phyloP scores from a whole-genome alignment of 768 basidiomycete genomes.

The Mycena olivaceomarginata region DNA sequence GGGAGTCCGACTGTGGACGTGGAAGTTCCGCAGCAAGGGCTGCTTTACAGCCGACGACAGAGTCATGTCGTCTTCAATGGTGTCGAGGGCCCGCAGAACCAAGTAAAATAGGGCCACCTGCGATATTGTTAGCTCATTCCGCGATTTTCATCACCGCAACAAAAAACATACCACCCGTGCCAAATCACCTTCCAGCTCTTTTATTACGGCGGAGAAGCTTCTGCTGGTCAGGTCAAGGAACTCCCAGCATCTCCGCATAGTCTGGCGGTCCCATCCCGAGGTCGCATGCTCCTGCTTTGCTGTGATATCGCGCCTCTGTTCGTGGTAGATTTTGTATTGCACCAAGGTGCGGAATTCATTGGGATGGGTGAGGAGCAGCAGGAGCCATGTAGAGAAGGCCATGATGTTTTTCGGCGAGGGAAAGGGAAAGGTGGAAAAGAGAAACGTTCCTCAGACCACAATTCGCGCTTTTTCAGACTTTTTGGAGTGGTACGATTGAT shows the following conservation, averaged over 20 bases:
- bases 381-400: slow-evolving; percentile 77
- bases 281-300: slow-evolving; percentile 82
- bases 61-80: slow-evolving; percentile 99
- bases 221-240: slow-evolving; percentile 93
- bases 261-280: slow-evolving; percentile 90
- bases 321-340: slow-evolving; percentile 90
- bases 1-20: slow-evolving; percentile 84
- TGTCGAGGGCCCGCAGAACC: slow-evolving; percentile 95
- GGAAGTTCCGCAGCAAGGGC: slow-evolving; percentile 88
- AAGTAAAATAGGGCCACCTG: slow-evolving; percentile 98
- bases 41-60: slow-evolving; percentile 92
- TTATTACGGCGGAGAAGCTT: slow-evolving; percentile 95
- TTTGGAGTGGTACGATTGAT: too few relatives aligned
- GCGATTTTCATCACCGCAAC: background rate
- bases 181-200: slow-evolving; percentile 96
- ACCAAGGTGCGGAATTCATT: slow-evolving; percentile 89
- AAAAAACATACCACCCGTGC: slow-evolving; percentile 86
- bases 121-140: slow-evolving; percentile 1
- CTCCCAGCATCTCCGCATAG: slow-evolving; percentile 94
- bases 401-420: slow-evolving; percentile 55
- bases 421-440: background rate
- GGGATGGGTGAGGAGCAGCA: slow-evolving; percentile 86
- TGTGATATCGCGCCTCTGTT: slow-evolving; percentile 89
- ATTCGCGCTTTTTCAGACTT: background rate
- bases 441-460: slow-evolving; percentile 17